Base-by-base conservation (phyloP, 139 green algal genomes). In the Chlamydomonas applanata region DNA sequence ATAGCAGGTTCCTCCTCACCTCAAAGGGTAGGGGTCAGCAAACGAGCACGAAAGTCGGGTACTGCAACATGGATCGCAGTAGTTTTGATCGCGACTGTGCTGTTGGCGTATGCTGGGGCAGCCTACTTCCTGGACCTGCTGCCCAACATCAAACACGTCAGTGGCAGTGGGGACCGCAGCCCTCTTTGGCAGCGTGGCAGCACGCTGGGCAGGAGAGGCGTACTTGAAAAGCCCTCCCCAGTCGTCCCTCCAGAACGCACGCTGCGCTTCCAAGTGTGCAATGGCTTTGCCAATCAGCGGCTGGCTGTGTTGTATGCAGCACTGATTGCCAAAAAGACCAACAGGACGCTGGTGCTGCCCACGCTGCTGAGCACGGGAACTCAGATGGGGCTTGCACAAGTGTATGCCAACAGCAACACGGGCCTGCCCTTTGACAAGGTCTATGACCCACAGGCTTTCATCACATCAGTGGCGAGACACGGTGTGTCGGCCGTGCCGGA, bases 271-370 rank as follows among this genome's bases (percentile, higher is more conserved):
- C 34, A 71, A 4, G 71, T 86, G 1, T 88, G 83, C 83, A 83
- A 84, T 64, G 79, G 83, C 60, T 86, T 84, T 54, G 61, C 79
- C 52, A 83, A 88, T 49, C 83, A 88, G 67, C 79, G 83, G 0
- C 33, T 86, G 19, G 46, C 63, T 4, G 19, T 88, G 2, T 0
- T 86, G 45, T 88, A 80, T 30, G 79, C 65, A 30, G 46, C 54
- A 14, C 19, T 88, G 19, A 54, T 86, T 2, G 83, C 83, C 0
- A 25, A 36, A 2, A 61, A 72, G 36, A 44, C 74, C 7, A 33
- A 62, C 13, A 69, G 79, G 1, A 45, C 70, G 17, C 19, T 67
- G 22, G 75, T 86, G 25, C 45, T 88, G 30, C 83, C 83, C 24
- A 49, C 27, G 2, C 54, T 88, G 52, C 29, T 85, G 2, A 35